Base-by-base conservation (phyloP, 495 filamentous ascomycete species). In the Pyrenula massariospora region DNA sequence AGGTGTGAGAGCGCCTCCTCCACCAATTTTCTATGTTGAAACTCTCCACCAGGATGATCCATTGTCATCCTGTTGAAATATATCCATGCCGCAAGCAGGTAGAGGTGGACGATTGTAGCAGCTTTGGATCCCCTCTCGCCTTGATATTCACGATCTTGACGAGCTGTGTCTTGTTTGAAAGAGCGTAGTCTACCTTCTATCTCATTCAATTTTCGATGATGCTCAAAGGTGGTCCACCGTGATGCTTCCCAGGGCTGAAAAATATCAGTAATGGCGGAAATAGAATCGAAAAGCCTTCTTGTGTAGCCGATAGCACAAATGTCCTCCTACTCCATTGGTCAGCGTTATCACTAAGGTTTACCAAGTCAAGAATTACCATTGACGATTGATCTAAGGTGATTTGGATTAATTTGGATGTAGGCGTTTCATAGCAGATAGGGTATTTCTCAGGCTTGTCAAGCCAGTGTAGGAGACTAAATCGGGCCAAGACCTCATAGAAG, bases 401-500 rank as follows among this genome's bases (percentile, higher is more conserved):
- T 48, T 56, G 25, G 55, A 56, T 58, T 56, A 60, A 58, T 58
- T 63, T 56, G 50, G 55, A 24, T 56, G 52, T 25, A 56, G 60
- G 55, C 54, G 48, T 5, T 15, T 42, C 8, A 42, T 42, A 42
- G 31, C 31, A 42, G 50, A 60, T 60, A 52, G 58, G 58, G 51
- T 56, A 63, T 53, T 55, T 58, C 53, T 58, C 58, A 58, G 60
- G 60, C 24, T 53, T 54, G 22, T 53, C 53, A 52, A 2, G 22
- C 58, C 58, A 63, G 56, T 63, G 60, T 53, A 58, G 54, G 50
- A 63, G 55, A 56, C 58, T 60, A 55, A 63, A 63, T 53, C 60
- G 56, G 52, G 58, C 19, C n/a, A 60, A 52, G 24, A 47, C 55
- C 50, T 63, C 60, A 47, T 60, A 58, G 50, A 60, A 63, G 54